A percentile compares a stretch with the other conserved stretches of the same genome.
phyloP scores from a whole-genome alignment of 352 stramenopile species.

The Peronospora destructor region DNA sequence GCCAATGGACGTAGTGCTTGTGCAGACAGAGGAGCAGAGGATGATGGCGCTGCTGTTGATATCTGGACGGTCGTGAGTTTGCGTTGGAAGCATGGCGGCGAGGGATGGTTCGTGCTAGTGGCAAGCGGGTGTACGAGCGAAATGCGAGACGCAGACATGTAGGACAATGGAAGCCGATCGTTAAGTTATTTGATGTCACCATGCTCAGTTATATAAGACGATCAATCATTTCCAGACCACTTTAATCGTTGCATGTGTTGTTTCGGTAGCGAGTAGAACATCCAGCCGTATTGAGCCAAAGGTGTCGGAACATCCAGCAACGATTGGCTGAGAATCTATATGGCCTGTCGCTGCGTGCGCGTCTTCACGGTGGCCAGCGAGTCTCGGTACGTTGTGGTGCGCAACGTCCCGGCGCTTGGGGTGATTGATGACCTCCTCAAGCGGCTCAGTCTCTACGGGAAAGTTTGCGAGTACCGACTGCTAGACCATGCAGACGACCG shows the following conservation, averaged over 20 bases:
- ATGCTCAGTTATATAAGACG: conserved; percentile 23
- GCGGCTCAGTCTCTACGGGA: conserved; percentile 46
- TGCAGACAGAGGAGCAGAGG: conserved; percentile 7
- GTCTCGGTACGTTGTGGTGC: conserved; percentile 50
- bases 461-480: conserved; percentile 42
- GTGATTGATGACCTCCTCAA: conserved; percentile 51
- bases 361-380: conserved; percentile 60
- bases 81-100: conserved; percentile 13
- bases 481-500: conserved; percentile 46
- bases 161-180: conserved; percentile 33
- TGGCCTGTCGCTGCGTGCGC: conserved; percentile 26
- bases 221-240: conserved; percentile 13
- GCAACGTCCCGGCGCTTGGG: conserved; percentile 54
- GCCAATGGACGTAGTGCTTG: conserved; percentile 14
- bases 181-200: conserved; percentile 44
- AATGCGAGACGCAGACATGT: conserved; percentile 15
- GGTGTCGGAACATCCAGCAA: conserved; percentile 9
- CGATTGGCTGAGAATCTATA: conserved; percentile 20
- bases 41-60: conserved; percentile 5
- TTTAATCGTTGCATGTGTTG: not conserved
- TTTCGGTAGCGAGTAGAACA: conserved; percentile 1
- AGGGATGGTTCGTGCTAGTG: conserved; percentile 10
- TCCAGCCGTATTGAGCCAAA: not conserved
- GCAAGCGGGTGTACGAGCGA: conserved; percentile 10
- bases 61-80: conserved; percentile 21